Conservation (phyloP, 768 basidiomycete genomes). For the Stropharia rugosoannulata region DNA sequence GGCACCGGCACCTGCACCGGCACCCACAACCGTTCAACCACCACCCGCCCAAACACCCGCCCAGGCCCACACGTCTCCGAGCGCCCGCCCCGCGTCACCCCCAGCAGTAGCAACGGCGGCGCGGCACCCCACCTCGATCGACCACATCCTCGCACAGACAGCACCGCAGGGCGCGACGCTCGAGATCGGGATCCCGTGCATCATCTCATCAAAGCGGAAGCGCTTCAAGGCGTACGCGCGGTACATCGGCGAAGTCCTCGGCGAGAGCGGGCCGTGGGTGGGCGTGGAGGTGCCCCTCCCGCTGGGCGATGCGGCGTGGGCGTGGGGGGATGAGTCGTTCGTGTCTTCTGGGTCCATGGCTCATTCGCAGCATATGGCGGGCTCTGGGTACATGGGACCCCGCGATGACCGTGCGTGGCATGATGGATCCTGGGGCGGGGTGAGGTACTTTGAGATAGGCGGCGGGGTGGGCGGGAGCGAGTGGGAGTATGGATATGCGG, state of each 20-base stretch:
- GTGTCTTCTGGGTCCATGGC: too few relatives aligned
- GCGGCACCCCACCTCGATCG: conserved; percentile 16
- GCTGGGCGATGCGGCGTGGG: conserved; percentile 48
- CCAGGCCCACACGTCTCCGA: too few relatives aligned
- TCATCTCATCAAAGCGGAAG: conserved; percentile 79
- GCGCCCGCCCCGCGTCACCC: not conserved
- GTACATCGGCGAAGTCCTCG: conserved; percentile 85
- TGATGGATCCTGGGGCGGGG: conserved; percentile 80
- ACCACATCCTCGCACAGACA: conserved; percentile 13
- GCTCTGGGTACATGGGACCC: too few relatives aligned
- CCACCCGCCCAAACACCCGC: conserved; percentile 7
- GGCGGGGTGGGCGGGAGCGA: conserved; percentile 41
- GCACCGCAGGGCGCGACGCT: conserved; percentile 66
- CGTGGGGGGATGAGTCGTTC: conserved; percentile 31
- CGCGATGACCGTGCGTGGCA: conserved; percentile 84
- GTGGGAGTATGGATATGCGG: conserved; percentile 52
- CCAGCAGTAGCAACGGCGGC: too few relatives aligned
- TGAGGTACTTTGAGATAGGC: conserved; percentile 82
- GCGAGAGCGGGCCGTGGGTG: conserved; percentile 84
- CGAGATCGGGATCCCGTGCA: conserved; percentile 88
- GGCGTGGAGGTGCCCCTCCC: conserved; percentile 84
- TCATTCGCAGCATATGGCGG: too few relatives aligned
- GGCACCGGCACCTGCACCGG: not conserved
- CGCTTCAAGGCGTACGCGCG: conserved; percentile 85
- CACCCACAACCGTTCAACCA: conserved; percentile 3